Base-by-base conservation (phyloP, 345 rosid species). In the Dimocarpus longan region DNA sequence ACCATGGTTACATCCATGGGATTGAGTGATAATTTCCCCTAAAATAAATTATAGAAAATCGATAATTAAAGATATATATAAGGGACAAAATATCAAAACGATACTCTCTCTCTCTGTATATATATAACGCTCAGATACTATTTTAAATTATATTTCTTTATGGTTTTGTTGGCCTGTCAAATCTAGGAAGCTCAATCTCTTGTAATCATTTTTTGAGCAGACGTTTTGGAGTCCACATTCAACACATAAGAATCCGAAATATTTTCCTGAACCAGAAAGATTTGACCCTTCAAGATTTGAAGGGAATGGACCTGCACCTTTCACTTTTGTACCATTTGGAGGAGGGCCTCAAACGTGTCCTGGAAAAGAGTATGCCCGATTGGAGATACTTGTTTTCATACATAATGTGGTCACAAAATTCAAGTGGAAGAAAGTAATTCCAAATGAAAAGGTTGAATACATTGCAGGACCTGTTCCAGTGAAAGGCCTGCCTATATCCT, bases 251-350 rank as follows among this genome's bases (percentile, higher is more conserved):
- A 26, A 26, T 26, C 1, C 5, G 8, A 68, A 68, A 39, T 68
- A 68, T 37, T 68, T 68, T 39, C 50, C 71, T 5, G 26, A 68
- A 13, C 73, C 73, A 10, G 73, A 70, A 13, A 70, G 11, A 9
- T 70, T 70, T 70, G 73, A 70, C 10, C 59, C 59, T 21, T 8
- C 28, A 21, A 70, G 73, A 43, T 70, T 70, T 44, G 73, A 70
- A 70, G 73, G 73, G 52, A 44, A 70, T 3, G 57, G 57, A 44
- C 73, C 59, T n/a, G 75, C 44, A 19, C 44, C 75, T 10, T 48
- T n/a, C 11, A 60, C 65, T 19, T 60, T 60, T 60, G 65, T 21
- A 60, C 65, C 65, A 7, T 60, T 21, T 22, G 65, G 65, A 60
- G 28, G 65, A n/a, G 28, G 28, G 4, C 11, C 28, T 21, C 65